Conservation (phyloP, 768 basidiomycete genomes). For the Tylopilus plumbeoviolaceoides region DNA sequence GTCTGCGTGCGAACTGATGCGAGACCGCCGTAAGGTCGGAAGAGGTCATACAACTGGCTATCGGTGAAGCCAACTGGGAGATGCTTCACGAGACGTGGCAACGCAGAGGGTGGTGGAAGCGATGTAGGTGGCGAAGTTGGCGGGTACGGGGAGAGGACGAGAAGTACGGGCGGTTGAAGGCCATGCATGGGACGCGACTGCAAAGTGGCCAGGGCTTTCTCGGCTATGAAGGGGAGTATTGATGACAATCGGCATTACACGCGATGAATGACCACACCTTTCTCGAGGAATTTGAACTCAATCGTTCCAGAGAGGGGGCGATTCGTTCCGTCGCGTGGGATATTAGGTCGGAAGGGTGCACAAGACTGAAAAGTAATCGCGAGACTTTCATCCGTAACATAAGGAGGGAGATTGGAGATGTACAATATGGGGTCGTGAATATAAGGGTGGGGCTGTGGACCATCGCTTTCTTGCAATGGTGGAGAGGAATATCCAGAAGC, state of each 20-base stretch:
- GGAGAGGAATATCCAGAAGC: conserved; percentile 34
- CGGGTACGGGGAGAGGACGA: conserved; percentile 80
- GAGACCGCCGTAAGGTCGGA: conserved; percentile 79
- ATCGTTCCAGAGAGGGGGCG: conserved; percentile 65
- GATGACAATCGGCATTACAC: conserved; percentile 7
- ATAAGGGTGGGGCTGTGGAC: conserved; percentile 64
- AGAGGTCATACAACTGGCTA: conserved; percentile 76
- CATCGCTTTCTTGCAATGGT: conserved; percentile 29
- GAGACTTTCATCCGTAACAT: conserved; percentile 72
- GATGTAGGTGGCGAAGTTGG: conserved; percentile 72
- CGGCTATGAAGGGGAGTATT: conserved; percentile 45
- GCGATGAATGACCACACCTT: conserved; percentile 48
- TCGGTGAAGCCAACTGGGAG: conserved; percentile 68
- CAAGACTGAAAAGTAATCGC: conserved; percentile 70
- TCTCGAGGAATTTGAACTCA: conserved; percentile 79
- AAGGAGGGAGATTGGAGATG: conserved; percentile 72
- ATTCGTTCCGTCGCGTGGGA: conserved; percentile 54
- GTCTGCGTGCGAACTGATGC: conserved; percentile 73
- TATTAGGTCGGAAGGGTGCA: conserved; percentile 78
- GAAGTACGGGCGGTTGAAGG: conserved; percentile 50
- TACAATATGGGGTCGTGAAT: conserved; percentile 80
- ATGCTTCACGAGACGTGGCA: conserved; percentile 81
- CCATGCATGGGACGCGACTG: conserved; percentile 71
- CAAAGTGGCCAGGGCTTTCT: conserved; percentile 83
- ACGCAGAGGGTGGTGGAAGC: conserved; percentile 70